These are phyloP conservation scores for Sedum album DNA, from an alignment of 164 flowering plant genomes.

Conservation along the genomic window DNA sequence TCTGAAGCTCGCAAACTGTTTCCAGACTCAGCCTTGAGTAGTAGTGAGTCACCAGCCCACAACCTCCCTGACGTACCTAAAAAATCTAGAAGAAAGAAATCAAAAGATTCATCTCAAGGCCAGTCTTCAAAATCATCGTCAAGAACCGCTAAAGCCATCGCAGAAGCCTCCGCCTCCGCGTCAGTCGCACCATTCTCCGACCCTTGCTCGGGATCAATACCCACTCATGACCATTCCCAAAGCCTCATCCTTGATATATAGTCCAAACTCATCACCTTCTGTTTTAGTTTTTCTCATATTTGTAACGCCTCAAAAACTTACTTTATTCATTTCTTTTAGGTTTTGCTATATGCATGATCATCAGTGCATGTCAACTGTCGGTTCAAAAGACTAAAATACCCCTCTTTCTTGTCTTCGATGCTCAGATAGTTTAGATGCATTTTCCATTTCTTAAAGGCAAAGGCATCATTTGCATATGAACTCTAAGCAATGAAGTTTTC, in stretches of 20 bases:
- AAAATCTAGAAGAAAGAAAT: slow-evolving; percentile 26
- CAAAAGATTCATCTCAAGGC: slow-evolving; percentile 21
- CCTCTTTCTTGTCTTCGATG: no score
- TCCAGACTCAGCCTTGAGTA: slow-evolving; percentile 9
- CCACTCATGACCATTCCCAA: slow-evolving; percentile 4
- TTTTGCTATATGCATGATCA: no score
- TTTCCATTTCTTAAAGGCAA: no score
- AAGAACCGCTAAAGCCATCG: neutral
- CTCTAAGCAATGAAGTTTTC: no score
- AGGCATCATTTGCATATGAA: no score
- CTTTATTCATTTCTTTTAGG: no score
- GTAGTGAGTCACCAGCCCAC: slow-evolving; percentile 10
- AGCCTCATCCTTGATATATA: neutral
- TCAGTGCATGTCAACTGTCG: no score
- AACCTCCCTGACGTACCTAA: slow-evolving; percentile 21
- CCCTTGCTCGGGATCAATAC: neutral
- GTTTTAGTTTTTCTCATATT: no score
- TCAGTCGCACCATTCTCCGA: neutral
- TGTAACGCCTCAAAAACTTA: no score
- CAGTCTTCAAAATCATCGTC: slow-evolving; percentile 15
- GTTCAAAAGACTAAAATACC: no score
- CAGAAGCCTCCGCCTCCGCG: neutral
- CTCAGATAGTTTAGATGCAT: no score
- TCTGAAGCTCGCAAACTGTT: slow-evolving; percentile 10
- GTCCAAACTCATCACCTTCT: neutral